A percentile compares a stretch with the other conserved stretches of the same genome.
Conservation (phyloP, 805 yeast genomes). For the Tetrapisispora phaffii region DNA sequence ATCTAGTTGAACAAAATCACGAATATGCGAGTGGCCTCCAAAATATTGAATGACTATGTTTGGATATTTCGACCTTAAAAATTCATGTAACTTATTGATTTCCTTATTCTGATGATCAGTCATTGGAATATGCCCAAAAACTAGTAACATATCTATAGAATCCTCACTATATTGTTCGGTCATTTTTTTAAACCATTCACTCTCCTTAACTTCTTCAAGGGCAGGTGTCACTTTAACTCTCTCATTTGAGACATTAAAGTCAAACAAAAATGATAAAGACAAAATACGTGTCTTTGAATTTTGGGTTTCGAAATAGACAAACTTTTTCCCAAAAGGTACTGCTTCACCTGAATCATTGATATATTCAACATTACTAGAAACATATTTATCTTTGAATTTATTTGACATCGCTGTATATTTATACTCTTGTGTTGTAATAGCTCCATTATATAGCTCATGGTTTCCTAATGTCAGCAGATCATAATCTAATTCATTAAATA, state of each 20-base stretch:
- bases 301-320: conserved; percentile 55
- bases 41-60: conserved; percentile 64
- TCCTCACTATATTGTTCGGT: conserved; percentile 28
- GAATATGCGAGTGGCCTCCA: conserved; percentile 90
- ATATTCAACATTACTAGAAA: conserved; percentile 64
- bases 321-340: conserved; percentile 61
- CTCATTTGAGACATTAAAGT: conserved; percentile 46
- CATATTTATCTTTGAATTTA: conserved; percentile 51
- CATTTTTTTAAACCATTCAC: conserved; percentile 56
- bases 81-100: conserved; percentile 29
- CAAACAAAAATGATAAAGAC: conserved; percentile 70
- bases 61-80: conserved; percentile 52
- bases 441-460: conserved; percentile 74
- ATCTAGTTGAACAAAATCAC: conserved; percentile 73
- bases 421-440: conserved; percentile 55
- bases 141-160: conserved; percentile 52
- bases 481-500: conserved; percentile 56
- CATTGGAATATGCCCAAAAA: conserved; percentile 76
- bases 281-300: conserved; percentile 43
- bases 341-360: conserved; percentile 33
- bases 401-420: conserved; percentile 43
- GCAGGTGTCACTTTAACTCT: conserved; percentile 53
- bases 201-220: conserved; percentile 41
- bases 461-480: conserved; percentile 83
- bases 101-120: conserved; percentile 30